phyloP scores from a whole-genome alignment of 805 yeast genomes.

The Sugiyamaella americana region DNA sequence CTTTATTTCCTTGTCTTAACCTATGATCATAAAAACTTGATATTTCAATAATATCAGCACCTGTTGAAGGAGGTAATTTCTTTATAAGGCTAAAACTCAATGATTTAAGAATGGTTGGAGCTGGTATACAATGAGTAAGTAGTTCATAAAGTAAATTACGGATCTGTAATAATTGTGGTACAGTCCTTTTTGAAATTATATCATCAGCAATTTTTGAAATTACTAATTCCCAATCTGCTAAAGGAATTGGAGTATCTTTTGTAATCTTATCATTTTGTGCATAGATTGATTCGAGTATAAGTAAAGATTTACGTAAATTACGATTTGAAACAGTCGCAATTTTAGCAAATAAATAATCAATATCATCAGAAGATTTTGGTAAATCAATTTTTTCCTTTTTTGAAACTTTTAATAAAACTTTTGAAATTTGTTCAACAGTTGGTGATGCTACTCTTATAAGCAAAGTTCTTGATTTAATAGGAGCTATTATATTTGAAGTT shows the following conservation, averaged over 20 bases:
- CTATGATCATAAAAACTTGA: constrained; percentile 73
- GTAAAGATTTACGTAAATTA: constrained; percentile 69
- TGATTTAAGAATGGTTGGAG: constrained; percentile 67
- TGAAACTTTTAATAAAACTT: constrained; percentile 51
- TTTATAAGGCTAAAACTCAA: constrained; percentile 36
- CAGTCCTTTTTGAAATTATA: constrained; percentile 57
- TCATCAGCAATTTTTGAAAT: constrained; percentile 57
- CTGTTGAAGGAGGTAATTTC: constrained; percentile 23
- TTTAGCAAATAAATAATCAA: constrained; percentile 39
- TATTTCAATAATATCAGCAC: constrained; percentile 40
- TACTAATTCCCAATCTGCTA: constrained; percentile 89
- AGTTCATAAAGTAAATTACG: constrained; percentile 74
- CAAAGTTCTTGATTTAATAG: constrained; percentile 88
- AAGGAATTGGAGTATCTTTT: constrained; percentile 46
- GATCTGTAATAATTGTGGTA: constrained; percentile 41
- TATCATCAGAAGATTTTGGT: constrained; percentile 35
- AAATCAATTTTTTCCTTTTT: constrained; percentile 47
- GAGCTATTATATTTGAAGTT: constrained; percentile 86
- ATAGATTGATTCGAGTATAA: constrained; percentile 73
- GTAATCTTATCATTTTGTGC: constrained; percentile 29
- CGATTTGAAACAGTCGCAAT: constrained; percentile 56
- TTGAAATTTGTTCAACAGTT: constrained; percentile 46
- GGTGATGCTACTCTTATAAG: constrained; percentile 89
- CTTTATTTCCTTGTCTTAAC: constrained; percentile 75
- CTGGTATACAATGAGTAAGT: constrained; percentile 89